These are phyloP conservation scores for Solanum acaule DNA, from an alignment of 257 asterid genomes.

Conservation along the genomic window DNA sequence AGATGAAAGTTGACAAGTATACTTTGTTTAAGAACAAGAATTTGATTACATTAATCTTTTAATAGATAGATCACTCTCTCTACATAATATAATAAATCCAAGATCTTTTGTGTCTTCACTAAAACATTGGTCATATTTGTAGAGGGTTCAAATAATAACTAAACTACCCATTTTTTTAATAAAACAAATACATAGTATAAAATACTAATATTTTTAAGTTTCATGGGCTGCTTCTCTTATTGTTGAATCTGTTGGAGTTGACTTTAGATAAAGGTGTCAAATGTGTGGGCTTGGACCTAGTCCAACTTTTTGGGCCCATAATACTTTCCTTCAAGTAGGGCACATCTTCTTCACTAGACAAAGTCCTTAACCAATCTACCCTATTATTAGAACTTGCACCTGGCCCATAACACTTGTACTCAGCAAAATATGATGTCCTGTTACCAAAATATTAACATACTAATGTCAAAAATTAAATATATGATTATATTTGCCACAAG, in stretches of 20 bases:
- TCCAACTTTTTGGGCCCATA: slow-evolving; percentile 20
- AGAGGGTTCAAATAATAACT: background rate
- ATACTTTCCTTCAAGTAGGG: slow-evolving; percentile 16
- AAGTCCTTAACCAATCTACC: slow-evolving; percentile 22
- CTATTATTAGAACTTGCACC: slow-evolving; percentile 18
- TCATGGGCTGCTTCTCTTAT: background rate
- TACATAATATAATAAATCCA: background rate
- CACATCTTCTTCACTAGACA: slow-evolving; percentile 15
- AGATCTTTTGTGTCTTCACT: background rate
- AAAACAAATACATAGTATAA: background rate
- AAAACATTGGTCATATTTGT: background rate
- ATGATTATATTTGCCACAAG: background rate
- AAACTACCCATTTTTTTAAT: no score
- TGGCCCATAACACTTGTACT: slow-evolving; percentile 25
- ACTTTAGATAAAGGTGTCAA: background rate
- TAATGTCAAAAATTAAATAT: background rate
- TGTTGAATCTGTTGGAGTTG: background rate
- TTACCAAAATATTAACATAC: background rate
- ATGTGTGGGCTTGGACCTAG: background rate
- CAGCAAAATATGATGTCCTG: slow-evolving; percentile 26
- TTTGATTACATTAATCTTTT: background rate
- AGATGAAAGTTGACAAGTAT: background rate
- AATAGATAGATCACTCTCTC: background rate
- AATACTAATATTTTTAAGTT: background rate
- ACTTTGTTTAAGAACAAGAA: background rate